Base-by-base conservation (phyloP, 1,284 basidiomycete species). In the Trichosporon faecale region DNA sequence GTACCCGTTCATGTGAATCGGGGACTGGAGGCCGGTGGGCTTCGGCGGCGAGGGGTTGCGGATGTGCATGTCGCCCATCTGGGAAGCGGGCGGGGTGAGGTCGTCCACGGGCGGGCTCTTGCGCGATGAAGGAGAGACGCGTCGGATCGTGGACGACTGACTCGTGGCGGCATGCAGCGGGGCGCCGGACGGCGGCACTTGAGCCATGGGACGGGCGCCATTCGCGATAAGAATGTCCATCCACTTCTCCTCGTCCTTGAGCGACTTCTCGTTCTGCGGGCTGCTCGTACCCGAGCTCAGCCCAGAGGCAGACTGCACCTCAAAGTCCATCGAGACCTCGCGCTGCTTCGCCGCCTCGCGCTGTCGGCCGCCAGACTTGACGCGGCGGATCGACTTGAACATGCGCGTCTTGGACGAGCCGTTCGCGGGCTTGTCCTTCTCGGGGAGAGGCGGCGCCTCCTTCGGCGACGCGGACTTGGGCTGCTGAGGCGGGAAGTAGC, bases 181-280 rank as follows among this genome's bases (percentile, higher is more conserved):
- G 27, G 60, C 35, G 16, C 35, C 29, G 6, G 65, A 31, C 21
- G 14, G 33, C 21, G 29, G 29, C 52, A 66, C 60, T 14, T 86
- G 86, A 1, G 82, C 86, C 83, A 92, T 85, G 61, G 89, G 81
- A 55, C 89, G 83, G 23, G 82, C 84, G 70, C 88, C 88, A 63
- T 86, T 88, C 57, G 89, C 90, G 11, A 94, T 91, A 5, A 94
- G 84, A 60, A 94, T 94, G 83, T 94, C 93, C 75, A 83, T 82
- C 78, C 83, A 84, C 72, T 81, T 82, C 11, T 84, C 82, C 23
- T 87, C 88, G n/a, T 72, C 66, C 40, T 65, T 66, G 44, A 67
- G 68, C 4, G 66, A 29, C 31, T 57, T 64, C 8, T 86, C 65
- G 37, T 72, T 72, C 14, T 69, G 68, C 70, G 88, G 87, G 68